Evolutionary conservation across 2,329 filamentous ascomycete species (phyloP).

Genomic region (Monosporascus sp.): DNA sequence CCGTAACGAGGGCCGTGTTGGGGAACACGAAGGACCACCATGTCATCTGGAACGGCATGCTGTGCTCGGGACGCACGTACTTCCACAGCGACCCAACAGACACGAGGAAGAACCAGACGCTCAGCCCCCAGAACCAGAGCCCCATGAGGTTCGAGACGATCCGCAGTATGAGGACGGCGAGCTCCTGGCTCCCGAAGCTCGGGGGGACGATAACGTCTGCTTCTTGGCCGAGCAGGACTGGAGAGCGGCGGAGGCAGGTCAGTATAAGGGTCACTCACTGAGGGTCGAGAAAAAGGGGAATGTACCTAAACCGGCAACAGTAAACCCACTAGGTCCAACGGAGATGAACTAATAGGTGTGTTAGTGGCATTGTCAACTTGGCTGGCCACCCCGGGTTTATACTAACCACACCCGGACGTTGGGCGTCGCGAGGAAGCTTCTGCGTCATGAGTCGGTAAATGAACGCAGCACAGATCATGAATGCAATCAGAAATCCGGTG

Average conservation of each 20-base stretch:
- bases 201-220: conserved; percentile 37
- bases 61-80: conserved; percentile 49
- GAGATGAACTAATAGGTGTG: conserved; percentile 58
- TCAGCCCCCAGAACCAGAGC: conserved; percentile 79
- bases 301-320: conserved; percentile 39
- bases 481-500: conserved; percentile 50
- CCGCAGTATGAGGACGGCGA: conserved; percentile 39
- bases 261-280: not conserved
- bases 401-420: conserved; percentile 66
- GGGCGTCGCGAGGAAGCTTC: conserved; percentile 69
- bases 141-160: conserved; percentile 55
- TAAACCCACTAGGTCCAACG: conserved; percentile 67
- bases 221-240: conserved; percentile 40
- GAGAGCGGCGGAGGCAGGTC: not conserved
- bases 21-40: conserved; percentile 83
- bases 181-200: conserved; percentile 34
- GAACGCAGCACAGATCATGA: conserved; percentile 82
- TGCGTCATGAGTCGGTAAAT: conserved; percentile 85
- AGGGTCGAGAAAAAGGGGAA: not conserved
- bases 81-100: conserved; percentile 71
- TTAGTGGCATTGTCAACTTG: conserved; percentile 1
- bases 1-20: conserved; percentile 70
- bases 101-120: conserved; percentile 79
- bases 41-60: conserved; percentile 74
- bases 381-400: not conserved